Evolutionary conservation across 2,329 filamentous ascomycete genomes (phyloP), one percentile per base, ranked within the genome.

Genomic region (Colletotrichum cuscutae): DNA sequence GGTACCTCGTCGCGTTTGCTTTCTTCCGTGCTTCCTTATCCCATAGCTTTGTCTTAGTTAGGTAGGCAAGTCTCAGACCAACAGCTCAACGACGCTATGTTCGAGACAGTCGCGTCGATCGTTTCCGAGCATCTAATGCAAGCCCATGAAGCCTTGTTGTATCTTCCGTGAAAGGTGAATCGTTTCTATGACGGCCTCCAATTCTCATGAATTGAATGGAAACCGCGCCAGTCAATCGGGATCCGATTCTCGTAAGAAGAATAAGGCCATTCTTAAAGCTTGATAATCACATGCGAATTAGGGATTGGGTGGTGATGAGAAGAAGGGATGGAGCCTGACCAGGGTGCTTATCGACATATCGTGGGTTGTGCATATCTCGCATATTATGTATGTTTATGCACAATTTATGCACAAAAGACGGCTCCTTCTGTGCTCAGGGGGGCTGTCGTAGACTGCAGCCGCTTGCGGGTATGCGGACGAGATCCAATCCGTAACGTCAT

Each of bases 201-300:
- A 9, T 9, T 49, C 42, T 42, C 13, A 7, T 42, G 2, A 15
- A 19, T 5, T 11, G 32, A 12, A 12, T 11, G 32, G 12, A 35
- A 8, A 35, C 32, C 32, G 8, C 32, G 11, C 11, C 32, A 35
- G 32, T 12, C 12, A 3, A 12, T 11, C 32, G 32, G 32, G 4
- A 35, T 35, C 32, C 32, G 3, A 35, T 35, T 28, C 49, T 37
- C 22, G 8, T 28, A 19, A 9, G 19, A 26, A 52, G 32, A 4
- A 6, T 28, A 30, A 28, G 7, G 9, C 12, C 26, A 8, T 42
- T 30, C 4, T 28, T 35, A 26, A 35, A 12, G 58, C 35, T 46
- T 26, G 46, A 30, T 32, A 53, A 71, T 73, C 71, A 73, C 71
- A 73, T 71, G 71, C n/a, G 56, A 73, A 65, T 37, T 6, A n/a